These are phyloP conservation scores for Cutaneotrichosporon sp. DNA, from an alignment of 1,284 basidiomycete genomes.

Conservation along the genomic window DNA sequence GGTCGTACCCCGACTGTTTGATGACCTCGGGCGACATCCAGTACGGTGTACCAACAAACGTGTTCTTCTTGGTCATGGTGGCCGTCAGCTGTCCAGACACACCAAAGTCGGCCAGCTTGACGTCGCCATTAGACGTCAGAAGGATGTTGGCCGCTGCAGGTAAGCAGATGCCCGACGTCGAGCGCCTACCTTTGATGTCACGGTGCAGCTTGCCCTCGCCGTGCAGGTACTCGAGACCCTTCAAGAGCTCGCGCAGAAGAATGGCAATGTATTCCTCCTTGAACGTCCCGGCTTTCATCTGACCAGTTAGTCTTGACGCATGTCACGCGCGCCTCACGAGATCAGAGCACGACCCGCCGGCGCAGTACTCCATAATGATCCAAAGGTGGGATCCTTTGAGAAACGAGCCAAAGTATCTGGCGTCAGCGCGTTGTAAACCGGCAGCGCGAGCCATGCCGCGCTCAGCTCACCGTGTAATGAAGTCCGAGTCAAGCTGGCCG, in stretches of 20 bases:
- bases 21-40: conserved; percentile 99
- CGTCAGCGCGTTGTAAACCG: conserved; percentile 13
- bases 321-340: conserved; percentile 39
- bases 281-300: conserved; percentile 98
- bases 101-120: conserved; percentile 98
- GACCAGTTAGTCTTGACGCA: not conserved
- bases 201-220: conserved; percentile 93
- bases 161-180: not conserved
- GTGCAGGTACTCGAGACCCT: conserved; percentile 88
- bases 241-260: conserved; percentile 83
- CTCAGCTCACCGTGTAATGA: conserved; percentile 78
- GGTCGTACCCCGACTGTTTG: conserved; percentile 98
- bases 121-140: conserved; percentile 83
- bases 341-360: conserved; percentile 54
- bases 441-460: not conserved
- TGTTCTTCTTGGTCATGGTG: conserved; percentile 97
- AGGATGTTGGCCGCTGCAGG: conserved; percentile 83
- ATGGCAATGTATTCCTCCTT: conserved; percentile 98
- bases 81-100: conserved; percentile 97
- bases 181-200: conserved; percentile 82
- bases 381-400: conserved; percentile 92
- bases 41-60: conserved; percentile 93
- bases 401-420: conserved; percentile 88
- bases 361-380: conserved; percentile 96
- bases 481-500: conserved; percentile 91